Evolutionary conservation across 331 rosid genomes (phyloP), one percentile per base, ranked within the genome.

Genomic region (Rhamnella rubrinervis): DNA sequence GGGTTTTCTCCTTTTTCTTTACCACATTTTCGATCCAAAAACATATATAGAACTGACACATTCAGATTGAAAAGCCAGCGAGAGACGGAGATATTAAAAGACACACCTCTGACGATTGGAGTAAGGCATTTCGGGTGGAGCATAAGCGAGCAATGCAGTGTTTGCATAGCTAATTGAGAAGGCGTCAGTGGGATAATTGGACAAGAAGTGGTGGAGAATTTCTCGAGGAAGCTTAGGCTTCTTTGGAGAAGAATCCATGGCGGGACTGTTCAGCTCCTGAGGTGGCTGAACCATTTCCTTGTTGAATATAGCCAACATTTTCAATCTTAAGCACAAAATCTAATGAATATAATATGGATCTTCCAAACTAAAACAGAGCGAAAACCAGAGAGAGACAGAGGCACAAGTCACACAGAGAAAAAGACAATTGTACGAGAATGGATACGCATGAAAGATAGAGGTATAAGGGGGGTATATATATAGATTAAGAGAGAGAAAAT

Each of bases 251-350:
- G 61, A 53, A 58, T 79, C 59, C 46, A 90, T 9, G 6, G 85
- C 93, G 17, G 98, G 95, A 79, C 98, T 93, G 18, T 88, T 74
- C 31, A 93, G 91, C 88, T 93, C 98, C 80, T 87, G 80, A 0
- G 98, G 98, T 61, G 98, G 92, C 58, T 84, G 81, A 15, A 85
- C 92, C 77, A 87, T 75, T 38, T 74, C 89, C 62, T 86, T 88
- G 77, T 84, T 86, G 91, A 93, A 93, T 78, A 93, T 87, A 1
- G 91, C 92, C 77, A 90, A 86, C 98, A 93, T 84, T 28, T 75
- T 35, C 7, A 11, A 28, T n/a, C 9, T 46, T 26, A 56, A 4
- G n/a, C 0, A 63, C 25, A 18, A 62, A 73, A 31, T 14, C 21
- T 52, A 17, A 18, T 16, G 6, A 18, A 14, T 8, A 18, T 17